phyloP scores from a whole-genome alignment of 225 moss, liverwort and hornwort genomes.

The Physcomitrellopsis africana region DNA sequence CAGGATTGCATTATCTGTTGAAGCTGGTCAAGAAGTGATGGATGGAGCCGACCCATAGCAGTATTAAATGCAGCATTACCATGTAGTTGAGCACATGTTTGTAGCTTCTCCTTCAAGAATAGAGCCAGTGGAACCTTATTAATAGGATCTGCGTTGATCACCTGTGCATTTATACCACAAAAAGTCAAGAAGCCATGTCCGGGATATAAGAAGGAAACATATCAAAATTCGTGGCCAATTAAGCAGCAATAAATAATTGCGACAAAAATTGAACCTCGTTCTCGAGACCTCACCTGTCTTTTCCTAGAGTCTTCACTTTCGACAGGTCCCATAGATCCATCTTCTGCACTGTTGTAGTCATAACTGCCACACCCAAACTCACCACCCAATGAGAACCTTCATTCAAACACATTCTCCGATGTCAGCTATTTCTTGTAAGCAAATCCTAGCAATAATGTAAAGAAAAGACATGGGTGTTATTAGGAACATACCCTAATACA shows the following conservation, averaged over 20 bases:
- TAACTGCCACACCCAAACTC: conserved; percentile 40
- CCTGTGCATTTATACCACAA: conserved; percentile 51
- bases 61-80: conserved; percentile 91
- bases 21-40: conserved; percentile 83
- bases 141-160: conserved; percentile 87
- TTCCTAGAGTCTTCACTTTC: conserved; percentile 95
- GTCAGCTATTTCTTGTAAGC: neutral
- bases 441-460: neutral
- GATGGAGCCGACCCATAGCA: conserved; percentile 94
- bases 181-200: neutral
- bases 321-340: conserved; percentile 67
- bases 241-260: neutral
- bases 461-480: neutral
- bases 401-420: neutral
- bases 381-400: conserved; percentile 26
- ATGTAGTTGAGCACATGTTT: conserved; percentile 92
- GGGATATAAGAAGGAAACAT: conserved; percentile 15
- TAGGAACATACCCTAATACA: conserved; percentile 65
- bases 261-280: neutral
- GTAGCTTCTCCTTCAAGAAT: conserved; percentile 91
- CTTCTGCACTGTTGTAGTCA: conserved; percentile 71
- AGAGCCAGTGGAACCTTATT: conserved; percentile 87
- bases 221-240: conserved; percentile 3
- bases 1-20: conserved; percentile 91
- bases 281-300: conserved; percentile 71